Conservation (phyloP, 306 rosid species). For the Quercus dentata region DNA sequence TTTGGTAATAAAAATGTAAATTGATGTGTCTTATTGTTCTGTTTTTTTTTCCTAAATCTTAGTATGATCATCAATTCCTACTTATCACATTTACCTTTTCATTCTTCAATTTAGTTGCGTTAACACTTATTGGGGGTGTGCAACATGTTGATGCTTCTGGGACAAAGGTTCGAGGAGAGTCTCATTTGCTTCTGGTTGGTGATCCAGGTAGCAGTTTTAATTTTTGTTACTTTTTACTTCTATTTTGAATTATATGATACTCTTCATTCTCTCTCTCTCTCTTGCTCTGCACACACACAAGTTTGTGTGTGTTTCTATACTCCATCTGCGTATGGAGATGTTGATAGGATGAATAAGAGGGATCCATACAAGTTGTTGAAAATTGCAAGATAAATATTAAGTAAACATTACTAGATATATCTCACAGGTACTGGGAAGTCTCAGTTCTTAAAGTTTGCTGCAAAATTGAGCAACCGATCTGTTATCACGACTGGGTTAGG, state of each 20-base stretch:
- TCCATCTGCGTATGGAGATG: background rate
- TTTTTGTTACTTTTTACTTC: conserved; percentile 20
- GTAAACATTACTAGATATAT: background rate
- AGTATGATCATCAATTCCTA: conserved; percentile 2
- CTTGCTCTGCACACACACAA: background rate
- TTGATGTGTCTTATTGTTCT: background rate
- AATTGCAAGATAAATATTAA: background rate
- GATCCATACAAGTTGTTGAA: background rate
- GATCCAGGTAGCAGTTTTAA: conserved; percentile 73
- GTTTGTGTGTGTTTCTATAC: background rate
- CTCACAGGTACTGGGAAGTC: conserved; percentile 89
- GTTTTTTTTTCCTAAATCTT: background rate
- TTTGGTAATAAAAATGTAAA: background rate
- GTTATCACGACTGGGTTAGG: conserved; percentile 97
- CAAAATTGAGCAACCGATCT: conserved; percentile 88
- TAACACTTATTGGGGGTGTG: conserved; percentile 94
- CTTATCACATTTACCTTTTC: conserved; percentile 13
- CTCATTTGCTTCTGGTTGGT: conserved; percentile 92
- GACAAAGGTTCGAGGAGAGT: conserved; percentile 92
- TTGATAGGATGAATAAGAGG: background rate
- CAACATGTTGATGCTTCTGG: conserved; percentile 92
- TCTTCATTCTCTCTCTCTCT: background rate
- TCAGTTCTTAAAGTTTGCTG: conserved; percentile 91
- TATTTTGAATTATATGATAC: background rate
- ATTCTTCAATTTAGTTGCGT: conserved; percentile 56